Conservation (phyloP, 306 rosid genomes). For the Castanea crenata region DNA sequence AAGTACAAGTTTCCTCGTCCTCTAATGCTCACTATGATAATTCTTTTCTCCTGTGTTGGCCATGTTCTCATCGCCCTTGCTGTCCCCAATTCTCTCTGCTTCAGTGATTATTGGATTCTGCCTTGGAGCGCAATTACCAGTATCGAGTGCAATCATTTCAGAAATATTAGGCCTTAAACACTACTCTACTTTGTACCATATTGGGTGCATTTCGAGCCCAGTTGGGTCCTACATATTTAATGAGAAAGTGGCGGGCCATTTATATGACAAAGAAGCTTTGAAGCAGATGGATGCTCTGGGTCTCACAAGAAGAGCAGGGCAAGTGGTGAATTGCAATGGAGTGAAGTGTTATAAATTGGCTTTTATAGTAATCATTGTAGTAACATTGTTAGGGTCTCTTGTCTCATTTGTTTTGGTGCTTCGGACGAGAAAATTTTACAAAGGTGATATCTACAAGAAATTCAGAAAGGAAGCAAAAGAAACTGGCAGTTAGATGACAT, state of each 20-base stretch:
- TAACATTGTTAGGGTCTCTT: conserved; percentile 34
- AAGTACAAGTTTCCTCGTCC: conserved; percentile 65
- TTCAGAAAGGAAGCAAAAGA: conserved; percentile 33
- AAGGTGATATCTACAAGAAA: conserved; percentile 52
- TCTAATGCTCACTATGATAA: conserved; percentile 37
- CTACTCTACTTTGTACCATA: conserved; percentile 52
- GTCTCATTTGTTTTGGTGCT: conserved; percentile 47
- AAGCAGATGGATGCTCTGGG: conserved; percentile 45
- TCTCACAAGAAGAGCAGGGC: conserved; percentile 26
- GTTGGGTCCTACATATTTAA: conserved; percentile 54
- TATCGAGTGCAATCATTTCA: conserved; percentile 61
- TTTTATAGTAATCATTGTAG: conserved; percentile 49
- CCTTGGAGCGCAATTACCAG: conserved; percentile 66
- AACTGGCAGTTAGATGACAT: conserved; percentile 13
- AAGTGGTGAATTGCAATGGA: conserved; percentile 50
- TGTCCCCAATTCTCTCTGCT: conserved; percentile 46
- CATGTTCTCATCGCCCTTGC: conserved; percentile 58
- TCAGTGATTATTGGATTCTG: conserved; percentile 58
- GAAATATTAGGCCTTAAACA: conserved; percentile 70
- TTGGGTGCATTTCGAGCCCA: conserved; percentile 54
- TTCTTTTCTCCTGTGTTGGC: conserved; percentile 55
- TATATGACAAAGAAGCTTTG: conserved; percentile 58
- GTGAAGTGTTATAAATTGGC: conserved; percentile 44
- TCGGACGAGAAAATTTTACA: conserved; percentile 49
- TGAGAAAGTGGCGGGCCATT: conserved; percentile 49